A percentile compares a stretch with the other conserved stretches of the same genome.
These are phyloP conservation scores for Argentina anserina DNA, from an alignment of 306 rosid species.

Conservation along the genomic window DNA sequence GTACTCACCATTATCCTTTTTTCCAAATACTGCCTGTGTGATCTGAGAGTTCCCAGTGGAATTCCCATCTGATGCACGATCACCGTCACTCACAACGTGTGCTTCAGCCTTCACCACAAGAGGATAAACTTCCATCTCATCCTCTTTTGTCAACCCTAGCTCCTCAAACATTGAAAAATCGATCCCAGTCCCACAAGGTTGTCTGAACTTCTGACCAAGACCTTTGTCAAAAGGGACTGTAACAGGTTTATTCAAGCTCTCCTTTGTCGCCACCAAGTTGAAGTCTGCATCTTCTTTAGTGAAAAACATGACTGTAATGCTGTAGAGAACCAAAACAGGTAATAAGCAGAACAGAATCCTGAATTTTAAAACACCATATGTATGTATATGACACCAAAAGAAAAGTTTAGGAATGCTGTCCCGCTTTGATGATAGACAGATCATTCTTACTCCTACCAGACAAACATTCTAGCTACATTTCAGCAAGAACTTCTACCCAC, in stretches of 20 bases:
- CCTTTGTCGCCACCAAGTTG: slow-evolving; percentile 33
- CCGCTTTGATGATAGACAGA: background rate
- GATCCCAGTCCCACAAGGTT: slow-evolving; percentile 45
- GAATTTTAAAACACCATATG: background rate
- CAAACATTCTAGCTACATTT: background rate
- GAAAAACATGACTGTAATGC: slow-evolving; percentile 46
- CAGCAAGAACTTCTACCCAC: background rate
- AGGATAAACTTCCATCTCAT: slow-evolving; percentile 40
- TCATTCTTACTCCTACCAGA: background rate
- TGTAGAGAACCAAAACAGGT: slow-evolving; percentile 19
- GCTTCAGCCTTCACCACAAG: slow-evolving; percentile 50
- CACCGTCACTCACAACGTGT: slow-evolving; percentile 7
- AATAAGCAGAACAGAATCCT: background rate
- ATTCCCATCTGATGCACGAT: slow-evolving; percentile 21
- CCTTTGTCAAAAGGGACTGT: slow-evolving; percentile 38
- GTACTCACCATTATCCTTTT: slow-evolving; percentile 39
- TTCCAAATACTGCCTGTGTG: slow-evolving; percentile 43
- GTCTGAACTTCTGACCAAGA: slow-evolving; percentile 43
- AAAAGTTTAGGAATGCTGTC: background rate
- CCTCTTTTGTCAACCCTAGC: slow-evolving; percentile 26
- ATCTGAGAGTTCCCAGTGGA: slow-evolving; percentile 36
- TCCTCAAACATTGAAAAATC: slow-evolving; percentile 36
- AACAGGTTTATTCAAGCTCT: slow-evolving; percentile 29
- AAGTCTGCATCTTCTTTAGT: slow-evolving; percentile 38
- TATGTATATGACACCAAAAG: background rate